Evolutionary conservation across 352 stramenopile species (phyloP).

Genomic region (Lagenidium giganteum): DNA sequence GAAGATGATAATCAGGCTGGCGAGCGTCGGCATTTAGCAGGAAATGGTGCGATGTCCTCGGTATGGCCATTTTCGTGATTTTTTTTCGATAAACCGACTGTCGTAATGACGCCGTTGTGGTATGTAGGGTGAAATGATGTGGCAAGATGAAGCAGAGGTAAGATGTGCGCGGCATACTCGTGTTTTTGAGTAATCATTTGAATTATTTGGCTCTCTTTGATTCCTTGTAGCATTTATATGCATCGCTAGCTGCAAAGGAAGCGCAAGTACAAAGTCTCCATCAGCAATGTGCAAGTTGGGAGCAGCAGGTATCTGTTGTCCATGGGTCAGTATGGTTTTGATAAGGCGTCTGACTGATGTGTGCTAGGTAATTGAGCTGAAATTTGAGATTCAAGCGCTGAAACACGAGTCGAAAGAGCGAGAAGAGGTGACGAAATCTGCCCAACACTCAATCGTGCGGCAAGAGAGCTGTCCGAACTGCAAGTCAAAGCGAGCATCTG

Average conservation of each 20-base stretch:
- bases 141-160: constrained; percentile 15
- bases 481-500: constrained; percentile 8
- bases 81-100: too few relatives aligned
- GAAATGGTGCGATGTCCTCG: too few relatives aligned
- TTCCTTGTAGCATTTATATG: constrained; percentile 10
- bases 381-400: constrained; percentile 43
- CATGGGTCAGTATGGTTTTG: constrained; percentile 1
- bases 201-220: neutral
- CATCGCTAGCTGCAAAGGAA: constrained; percentile 28
- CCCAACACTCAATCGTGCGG: constrained; percentile 17
- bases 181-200: neutral
- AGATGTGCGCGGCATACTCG: neutral
- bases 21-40: too few relatives aligned
- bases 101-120: too few relatives aligned
- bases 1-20: too few relatives aligned
- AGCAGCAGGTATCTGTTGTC: constrained; percentile 23
- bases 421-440: constrained; percentile 17
- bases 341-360: too few relatives aligned
- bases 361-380: constrained; percentile 36
- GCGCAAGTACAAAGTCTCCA: constrained; percentile 33
- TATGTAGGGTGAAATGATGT: too few relatives aligned
- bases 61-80: too few relatives aligned
- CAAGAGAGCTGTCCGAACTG: constrained; percentile 18
- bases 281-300: constrained; percentile 34
- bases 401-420: constrained; percentile 26